Evolutionary conservation across 139 green algal genomes (phyloP).

Genomic region (Chlorella sp.): DNA sequence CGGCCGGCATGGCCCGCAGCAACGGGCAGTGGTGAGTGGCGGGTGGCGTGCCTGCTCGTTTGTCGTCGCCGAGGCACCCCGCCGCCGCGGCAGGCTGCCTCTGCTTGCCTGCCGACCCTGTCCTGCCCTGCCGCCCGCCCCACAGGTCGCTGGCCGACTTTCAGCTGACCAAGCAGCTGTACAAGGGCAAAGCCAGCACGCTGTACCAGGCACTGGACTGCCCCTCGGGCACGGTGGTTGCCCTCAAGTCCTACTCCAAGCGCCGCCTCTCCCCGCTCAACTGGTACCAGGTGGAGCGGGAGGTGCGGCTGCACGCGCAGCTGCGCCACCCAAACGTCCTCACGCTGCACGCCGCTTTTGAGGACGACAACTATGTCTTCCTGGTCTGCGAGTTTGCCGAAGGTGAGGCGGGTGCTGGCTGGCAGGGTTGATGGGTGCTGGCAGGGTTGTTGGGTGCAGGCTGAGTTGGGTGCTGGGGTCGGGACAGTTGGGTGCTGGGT

Average conservation of each 20-base stretch:
- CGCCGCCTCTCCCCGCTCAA: conserved; percentile 73
- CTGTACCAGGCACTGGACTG: conserved; percentile 72
- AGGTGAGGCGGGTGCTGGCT: conserved; percentile 41
- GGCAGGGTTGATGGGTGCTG: not conserved
- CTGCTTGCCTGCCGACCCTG: not conserved
- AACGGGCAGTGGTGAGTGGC: not conserved
- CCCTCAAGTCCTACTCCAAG: conserved; percentile 84
- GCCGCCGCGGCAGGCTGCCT: not conserved
- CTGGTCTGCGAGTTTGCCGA: conserved; percentile 81
- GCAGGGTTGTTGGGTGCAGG: not conserved
- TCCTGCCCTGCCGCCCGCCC: not conserved
- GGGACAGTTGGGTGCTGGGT: not conserved
- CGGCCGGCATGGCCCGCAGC: conserved; percentile 3
- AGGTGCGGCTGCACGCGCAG: conserved; percentile 75
- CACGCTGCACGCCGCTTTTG: conserved; percentile 77
- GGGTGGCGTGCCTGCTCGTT: not conserved
- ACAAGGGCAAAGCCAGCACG: conserved; percentile 74
- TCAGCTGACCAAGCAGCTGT: conserved; percentile 75
- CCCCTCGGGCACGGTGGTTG: conserved; percentile 54
- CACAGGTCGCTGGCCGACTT: conserved; percentile 74
- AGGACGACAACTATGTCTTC: conserved; percentile 80
- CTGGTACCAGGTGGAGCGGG: conserved; percentile 75
- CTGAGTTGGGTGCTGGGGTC: not conserved
- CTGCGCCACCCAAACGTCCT: conserved; percentile 78
- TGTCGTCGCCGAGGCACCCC: not conserved